Percentiles rank a stretch among this genome's conserved stretches.
Conservation (phyloP, 2,329 filamentous ascomycete species). For the Colletotrichum lentis region DNA sequence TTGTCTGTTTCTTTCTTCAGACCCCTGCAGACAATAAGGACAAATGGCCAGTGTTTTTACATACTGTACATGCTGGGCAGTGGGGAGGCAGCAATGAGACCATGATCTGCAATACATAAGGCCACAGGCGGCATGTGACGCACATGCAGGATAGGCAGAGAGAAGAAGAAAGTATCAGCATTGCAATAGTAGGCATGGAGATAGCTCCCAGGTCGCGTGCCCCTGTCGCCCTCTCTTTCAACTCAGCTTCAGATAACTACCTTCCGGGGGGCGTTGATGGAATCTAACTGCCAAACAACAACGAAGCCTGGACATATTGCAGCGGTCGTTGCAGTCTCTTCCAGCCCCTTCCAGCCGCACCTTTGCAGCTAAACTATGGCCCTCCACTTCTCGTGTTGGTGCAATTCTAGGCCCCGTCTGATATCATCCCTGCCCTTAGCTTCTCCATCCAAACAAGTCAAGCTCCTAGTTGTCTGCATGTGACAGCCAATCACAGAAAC, state of each 20-base stretch:
- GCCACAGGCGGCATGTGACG: conserved; percentile 3
- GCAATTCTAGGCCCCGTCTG: conserved; percentile 17
- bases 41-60: neutral
- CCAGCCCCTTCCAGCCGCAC: neutral
- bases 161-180: neutral
- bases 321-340: conserved; percentile 27
- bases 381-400: conserved; percentile 27
- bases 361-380: conserved; percentile 25
- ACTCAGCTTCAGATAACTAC: neutral
- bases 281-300: neutral
- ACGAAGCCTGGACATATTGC: conserved; percentile 10
- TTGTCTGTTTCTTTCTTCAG: neutral
- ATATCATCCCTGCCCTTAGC: conserved; percentile 28
- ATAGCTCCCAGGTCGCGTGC: conserved; percentile 31
- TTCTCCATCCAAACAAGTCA: neutral
- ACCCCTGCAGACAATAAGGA: neutral
- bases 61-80: neutral
- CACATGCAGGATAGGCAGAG: conserved; percentile 5
- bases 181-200: neutral
- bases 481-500: conserved; percentile 31
- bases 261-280: neutral
- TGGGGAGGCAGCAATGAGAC: conserved; percentile 11
- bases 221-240: conserved; percentile 19
- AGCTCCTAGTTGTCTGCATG: conserved; percentile 29
- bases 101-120: neutral